A percentile compares a stretch with the other conserved stretches of the same genome.
Evolutionary conservation across 1,284 basidiomycete species (phyloP).

Genomic region (Apiotrichum siamense): DNA sequence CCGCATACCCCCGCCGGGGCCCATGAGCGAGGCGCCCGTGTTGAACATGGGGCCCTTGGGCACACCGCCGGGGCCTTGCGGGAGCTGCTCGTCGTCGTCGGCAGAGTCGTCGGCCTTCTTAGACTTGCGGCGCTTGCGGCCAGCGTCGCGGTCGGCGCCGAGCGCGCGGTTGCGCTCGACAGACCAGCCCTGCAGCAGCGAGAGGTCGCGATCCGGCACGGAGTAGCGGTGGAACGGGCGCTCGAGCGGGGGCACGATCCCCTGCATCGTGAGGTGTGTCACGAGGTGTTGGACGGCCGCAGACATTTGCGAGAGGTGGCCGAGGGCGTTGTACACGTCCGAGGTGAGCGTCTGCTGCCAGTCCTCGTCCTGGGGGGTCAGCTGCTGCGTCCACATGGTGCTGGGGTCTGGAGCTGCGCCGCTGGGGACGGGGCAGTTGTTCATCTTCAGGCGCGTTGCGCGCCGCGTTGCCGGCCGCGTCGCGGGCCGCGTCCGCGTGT

Average conservation of each 20-base stretch:
- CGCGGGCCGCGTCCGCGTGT: too few species aligned
- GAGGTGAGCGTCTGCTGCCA: slow-evolving; percentile 36
- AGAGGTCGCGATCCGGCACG: slow-evolving; percentile 30
- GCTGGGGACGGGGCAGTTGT: too few species aligned
- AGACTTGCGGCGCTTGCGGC: slow-evolving; percentile 7
- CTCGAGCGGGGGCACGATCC: slow-evolving; percentile 26
- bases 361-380: slow-evolving; percentile 33
- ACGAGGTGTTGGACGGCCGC: slow-evolving; percentile 34
- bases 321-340: slow-evolving; percentile 30
- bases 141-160: not conserved
- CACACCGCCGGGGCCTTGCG: too few species aligned
- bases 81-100: slow-evolving; percentile 13
- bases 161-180: slow-evolving; percentile 23
- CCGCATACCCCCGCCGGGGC: slow-evolving; percentile 7
- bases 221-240: slow-evolving; percentile 22
- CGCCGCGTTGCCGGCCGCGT: too few species aligned
- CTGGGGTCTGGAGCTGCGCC: slow-evolving; percentile 36
- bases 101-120: slow-evolving; percentile 13
- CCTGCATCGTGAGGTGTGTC: slow-evolving; percentile 24
- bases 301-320: slow-evolving; percentile 29
- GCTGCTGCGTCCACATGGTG: slow-evolving; percentile 26
- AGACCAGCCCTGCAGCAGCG: slow-evolving; percentile 23
- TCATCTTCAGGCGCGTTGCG: too few species aligned
- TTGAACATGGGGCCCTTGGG: too few species aligned
- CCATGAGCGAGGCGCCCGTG: not conserved